phyloP scores from a whole-genome alignment of 768 basidiomycete genomes.

The Psilocybe cyanescens region DNA sequence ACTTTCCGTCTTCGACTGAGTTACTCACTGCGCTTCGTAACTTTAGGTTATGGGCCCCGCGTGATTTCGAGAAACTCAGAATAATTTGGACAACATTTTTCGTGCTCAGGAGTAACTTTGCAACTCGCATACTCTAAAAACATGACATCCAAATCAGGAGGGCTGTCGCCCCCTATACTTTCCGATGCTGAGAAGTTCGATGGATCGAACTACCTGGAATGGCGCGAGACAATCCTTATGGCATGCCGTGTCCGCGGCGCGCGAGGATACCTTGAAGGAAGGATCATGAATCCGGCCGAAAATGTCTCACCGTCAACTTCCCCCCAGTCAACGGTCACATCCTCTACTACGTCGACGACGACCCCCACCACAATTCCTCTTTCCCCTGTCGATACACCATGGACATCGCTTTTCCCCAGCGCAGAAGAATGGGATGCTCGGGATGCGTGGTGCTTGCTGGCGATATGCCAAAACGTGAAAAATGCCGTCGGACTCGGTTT shows the following conservation, averaged over 20 bases:
- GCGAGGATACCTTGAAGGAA: constrained; percentile 1
- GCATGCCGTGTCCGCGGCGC: not conserved
- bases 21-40: no score
- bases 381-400: not conserved
- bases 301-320: no score
- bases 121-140: no score
- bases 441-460: constrained; percentile 19
- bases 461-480: constrained; percentile 25
- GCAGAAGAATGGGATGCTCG: constrained; percentile 22
- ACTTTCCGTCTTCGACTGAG: no score
- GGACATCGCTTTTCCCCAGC: constrained; percentile 16
- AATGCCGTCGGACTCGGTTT: constrained; percentile 26
- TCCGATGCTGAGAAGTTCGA: constrained; percentile 1
- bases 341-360: no score
- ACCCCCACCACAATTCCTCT: not conserved
- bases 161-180: not conserved
- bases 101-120: no score
- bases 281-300: not conserved
- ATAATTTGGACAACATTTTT: no score
- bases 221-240: not conserved
- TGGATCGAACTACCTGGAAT: constrained; percentile 1
- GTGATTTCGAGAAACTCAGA: no score
- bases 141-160: not conserved
- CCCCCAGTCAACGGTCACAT: no score
- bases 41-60: no score